Percentiles rank a stretch among this genome's conserved stretches.
These are phyloP conservation scores for Phyllosticta capitalensis DNA, from an alignment of 2,329 filamentous ascomycete genomes.

Conservation along the genomic window DNA sequence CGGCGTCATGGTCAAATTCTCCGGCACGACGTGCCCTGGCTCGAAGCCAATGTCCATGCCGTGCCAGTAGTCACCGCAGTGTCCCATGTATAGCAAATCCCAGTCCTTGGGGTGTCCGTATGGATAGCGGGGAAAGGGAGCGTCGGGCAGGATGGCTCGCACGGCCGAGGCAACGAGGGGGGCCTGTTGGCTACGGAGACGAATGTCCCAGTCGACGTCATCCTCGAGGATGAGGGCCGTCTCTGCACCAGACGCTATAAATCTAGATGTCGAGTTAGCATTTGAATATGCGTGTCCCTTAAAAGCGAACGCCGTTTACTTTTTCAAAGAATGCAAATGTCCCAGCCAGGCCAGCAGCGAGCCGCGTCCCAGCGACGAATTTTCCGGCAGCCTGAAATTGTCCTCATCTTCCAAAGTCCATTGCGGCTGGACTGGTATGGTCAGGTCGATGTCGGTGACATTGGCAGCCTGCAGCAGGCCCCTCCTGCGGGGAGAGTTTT, in stretches of 20 bases:
- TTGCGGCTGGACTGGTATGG: constrained; percentile 31
- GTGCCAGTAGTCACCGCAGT: constrained; percentile 35
- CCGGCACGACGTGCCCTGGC: constrained; percentile 15
- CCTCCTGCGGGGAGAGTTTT: constrained; percentile 29
- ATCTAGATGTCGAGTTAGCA: constrained; percentile 20
- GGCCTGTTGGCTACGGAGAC: constrained; percentile 33
- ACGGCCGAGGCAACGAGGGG: constrained; percentile 32
- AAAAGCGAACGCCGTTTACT: constrained; percentile 17
- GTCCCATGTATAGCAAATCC: constrained; percentile 37
- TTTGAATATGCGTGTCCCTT: background rate
- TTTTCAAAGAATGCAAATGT: constrained; percentile 33
- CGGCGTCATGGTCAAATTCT: constrained; percentile 24
- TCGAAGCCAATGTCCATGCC: constrained; percentile 17
- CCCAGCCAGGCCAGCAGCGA: constrained; percentile 37
- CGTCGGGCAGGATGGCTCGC: constrained; percentile 28
- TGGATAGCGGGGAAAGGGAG: constrained; percentile 22
- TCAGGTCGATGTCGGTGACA: constrained; percentile 33
- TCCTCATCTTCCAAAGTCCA: constrained; percentile 34
- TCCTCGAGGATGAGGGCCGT: constrained; percentile 37
- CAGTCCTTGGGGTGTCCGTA: constrained; percentile 32
- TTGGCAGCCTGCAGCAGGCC: constrained; percentile 33
- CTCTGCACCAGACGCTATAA: constrained; percentile 32
- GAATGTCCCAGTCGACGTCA: constrained; percentile 38
- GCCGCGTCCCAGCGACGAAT: constrained; percentile 24
- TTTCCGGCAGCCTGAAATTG: constrained; percentile 26